phyloP scores from a whole-genome alignment of 2,329 filamentous ascomycete species.

The Penicillium sp. region DNA sequence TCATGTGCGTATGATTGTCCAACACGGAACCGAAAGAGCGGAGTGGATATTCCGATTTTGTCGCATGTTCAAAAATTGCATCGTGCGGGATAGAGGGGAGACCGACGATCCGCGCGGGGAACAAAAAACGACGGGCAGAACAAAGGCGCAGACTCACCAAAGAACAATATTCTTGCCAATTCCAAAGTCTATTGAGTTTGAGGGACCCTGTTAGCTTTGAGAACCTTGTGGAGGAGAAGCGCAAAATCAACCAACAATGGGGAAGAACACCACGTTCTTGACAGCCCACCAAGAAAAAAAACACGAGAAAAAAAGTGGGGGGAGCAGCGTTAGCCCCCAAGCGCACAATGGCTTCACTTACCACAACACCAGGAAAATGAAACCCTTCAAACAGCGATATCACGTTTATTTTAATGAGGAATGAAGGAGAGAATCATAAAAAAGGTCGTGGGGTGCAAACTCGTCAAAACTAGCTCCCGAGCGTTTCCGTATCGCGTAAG shows the following conservation, averaged over 20 bases:
- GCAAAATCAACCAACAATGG: neutral
- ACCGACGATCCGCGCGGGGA: slow-evolving; percentile 10
- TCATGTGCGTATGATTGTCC: neutral
- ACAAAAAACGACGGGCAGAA: neutral
- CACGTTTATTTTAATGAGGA: slow-evolving; percentile 10
- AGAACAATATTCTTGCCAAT: slow-evolving; percentile 7
- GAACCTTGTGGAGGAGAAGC: slow-evolving; percentile 33
- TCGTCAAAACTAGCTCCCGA: slow-evolving; percentile 38
- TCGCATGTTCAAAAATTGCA: slow-evolving; percentile 1
- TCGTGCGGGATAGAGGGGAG: slow-evolving; percentile 11
- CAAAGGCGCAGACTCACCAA: slow-evolving; percentile 29
- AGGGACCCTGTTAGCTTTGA: slow-evolving; percentile 23
- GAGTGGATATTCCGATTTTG: neutral
- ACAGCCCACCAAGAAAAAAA: slow-evolving; percentile 28
- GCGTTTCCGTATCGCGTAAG: slow-evolving; percentile 42
- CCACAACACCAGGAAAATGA: slow-evolving; percentile 7
- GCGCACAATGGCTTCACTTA: slow-evolving; percentile 8
- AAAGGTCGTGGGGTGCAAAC: slow-evolving; percentile 19
- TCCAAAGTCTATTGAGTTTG: slow-evolving; percentile 18
- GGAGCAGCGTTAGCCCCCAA: neutral
- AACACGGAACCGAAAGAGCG: neutral
- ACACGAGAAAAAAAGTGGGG: slow-evolving; percentile 3
- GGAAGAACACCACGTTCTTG: slow-evolving; percentile 23
- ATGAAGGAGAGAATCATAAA: slow-evolving; percentile 2
- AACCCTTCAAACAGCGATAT: slow-evolving; percentile 17